These are phyloP conservation scores for Elaphomyces granulatus DNA, from an alignment of 495 filamentous ascomycete genomes.

Conservation along the genomic window DNA sequence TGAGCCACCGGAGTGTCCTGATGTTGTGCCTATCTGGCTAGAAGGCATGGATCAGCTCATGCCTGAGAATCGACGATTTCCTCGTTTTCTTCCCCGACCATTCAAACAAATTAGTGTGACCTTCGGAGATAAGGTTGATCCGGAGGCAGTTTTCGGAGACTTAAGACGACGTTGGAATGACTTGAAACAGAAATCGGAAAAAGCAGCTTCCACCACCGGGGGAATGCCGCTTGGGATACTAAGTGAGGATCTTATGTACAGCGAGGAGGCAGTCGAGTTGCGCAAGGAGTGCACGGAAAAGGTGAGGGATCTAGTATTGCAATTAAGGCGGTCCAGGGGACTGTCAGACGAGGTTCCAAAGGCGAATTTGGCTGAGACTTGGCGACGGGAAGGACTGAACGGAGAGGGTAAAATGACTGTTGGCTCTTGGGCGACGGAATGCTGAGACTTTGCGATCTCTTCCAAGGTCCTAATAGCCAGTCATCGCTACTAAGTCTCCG, in stretches of 20 bases:
- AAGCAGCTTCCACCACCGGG: slow-evolving; percentile 15
- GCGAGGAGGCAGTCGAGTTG: slow-evolving; percentile 58
- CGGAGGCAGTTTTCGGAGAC: slow-evolving; percentile 43
- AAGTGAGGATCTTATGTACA: slow-evolving; percentile 53
- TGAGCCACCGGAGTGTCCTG: slow-evolving; percentile 67
- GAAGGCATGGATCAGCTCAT: slow-evolving; percentile 75
- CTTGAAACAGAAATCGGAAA: slow-evolving; percentile 36
- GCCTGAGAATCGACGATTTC: slow-evolving; percentile 63
- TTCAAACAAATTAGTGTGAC: slow-evolving; percentile 58
- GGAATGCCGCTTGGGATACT: slow-evolving; percentile 43
- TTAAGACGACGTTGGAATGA: slow-evolving; percentile 52
- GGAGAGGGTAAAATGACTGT: slow-evolving; percentile 47
- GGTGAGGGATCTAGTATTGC: slow-evolving; percentile 64
- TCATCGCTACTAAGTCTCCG: no score
- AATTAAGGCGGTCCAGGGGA: slow-evolving; percentile 53
- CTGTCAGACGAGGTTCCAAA: slow-evolving; percentile 69
- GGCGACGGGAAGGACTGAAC: slow-evolving; percentile 37
- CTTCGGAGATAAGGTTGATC: slow-evolving; percentile 44
- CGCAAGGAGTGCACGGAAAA: slow-evolving; percentile 69
- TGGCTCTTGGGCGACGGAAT: slow-evolving; percentile 49
- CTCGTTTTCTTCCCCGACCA: slow-evolving; percentile 66
- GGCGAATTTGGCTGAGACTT: slow-evolving; percentile 48
- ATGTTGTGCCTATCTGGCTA: slow-evolving; percentile 86
- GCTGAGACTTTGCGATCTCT: no score
- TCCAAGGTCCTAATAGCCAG: no score